Base-by-base conservation (phyloP, 73 alveolate species). In the Paramecium sonneborni region DNA sequence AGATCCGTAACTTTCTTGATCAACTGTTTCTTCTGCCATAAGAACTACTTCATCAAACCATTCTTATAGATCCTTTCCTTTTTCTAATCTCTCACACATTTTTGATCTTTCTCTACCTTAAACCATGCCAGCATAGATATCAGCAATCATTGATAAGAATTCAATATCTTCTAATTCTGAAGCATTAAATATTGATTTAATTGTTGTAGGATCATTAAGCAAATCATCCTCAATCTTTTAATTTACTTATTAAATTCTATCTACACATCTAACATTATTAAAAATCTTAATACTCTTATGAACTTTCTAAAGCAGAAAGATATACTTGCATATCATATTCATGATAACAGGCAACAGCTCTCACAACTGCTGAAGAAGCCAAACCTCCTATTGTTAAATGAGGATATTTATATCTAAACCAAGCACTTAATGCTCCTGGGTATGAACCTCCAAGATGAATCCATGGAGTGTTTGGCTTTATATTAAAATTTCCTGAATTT, bases 341-440 rank as follows among this genome's bases (percentile, higher is more conserved):
- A 48, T 88, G 88, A 94, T 85, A 95, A 90, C 91, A 95, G 30
- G 86, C 85, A 46, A 87, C 86, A 48, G 96, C 96, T 24, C 93
- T 43, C n/a, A 95, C 95, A 52, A 95, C 97, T 20, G 94, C 97
- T 23, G 96, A 93, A 14, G 96, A 92, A 28, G 96, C 93, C 85
- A 92, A 68, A 39, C 95, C 93, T 26, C 95, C 97, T 12, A 85
- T 43, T 26, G 95, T 92, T 21, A 89, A 87, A 38, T 92, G 95
- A 28, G 97, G 97, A 92, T 86, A 95, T 70, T 93, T 92, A 85
- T 88, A 84, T 86, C 96, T 87, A 70, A 93, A 88, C 97, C 97
- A 95, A 32, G 95, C 95, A n/a, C 93, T 70, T 30, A 95, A 92
- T 30, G 97, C 97, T 84, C 97, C 97, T n/a, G 97, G 97, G 46